Evolutionary conservation across 768 basidiomycete genomes (phyloP).

Genomic region (Lentinula detonsa): DNA sequence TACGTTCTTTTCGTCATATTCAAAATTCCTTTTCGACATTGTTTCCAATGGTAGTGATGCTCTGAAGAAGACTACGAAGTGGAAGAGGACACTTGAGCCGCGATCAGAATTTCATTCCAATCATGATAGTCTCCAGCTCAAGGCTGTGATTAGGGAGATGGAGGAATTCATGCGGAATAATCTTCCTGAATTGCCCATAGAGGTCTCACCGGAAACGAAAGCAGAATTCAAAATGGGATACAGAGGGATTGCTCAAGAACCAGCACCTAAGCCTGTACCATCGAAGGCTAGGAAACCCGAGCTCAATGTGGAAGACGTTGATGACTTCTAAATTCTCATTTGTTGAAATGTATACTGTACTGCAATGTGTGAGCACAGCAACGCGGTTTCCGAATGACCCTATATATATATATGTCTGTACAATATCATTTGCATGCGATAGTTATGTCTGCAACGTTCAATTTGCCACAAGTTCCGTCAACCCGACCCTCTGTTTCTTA

Average conservation of each 20-base stretch:
- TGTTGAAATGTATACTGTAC: too few species aligned
- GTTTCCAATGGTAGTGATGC: not conserved
- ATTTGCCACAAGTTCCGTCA: not conserved
- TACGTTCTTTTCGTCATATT: not conserved
- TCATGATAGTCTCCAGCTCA: not conserved
- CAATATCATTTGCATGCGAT: not conserved
- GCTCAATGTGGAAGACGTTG: constrained; percentile 11
- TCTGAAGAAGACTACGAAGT: not conserved
- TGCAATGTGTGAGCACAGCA: too few species aligned
- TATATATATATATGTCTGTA: not conserved
- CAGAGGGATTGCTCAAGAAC: constrained; percentile 2
- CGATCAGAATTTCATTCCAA: not conserved
- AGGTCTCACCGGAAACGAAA: not conserved
- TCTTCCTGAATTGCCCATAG: not conserved
- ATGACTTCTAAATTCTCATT: not conserved
- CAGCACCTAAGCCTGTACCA: constrained; percentile 9
- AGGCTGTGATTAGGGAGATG: not conserved
- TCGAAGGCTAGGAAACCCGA: not conserved
- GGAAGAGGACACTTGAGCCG: not conserved
- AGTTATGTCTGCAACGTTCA: not conserved
- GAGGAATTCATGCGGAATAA: not conserved
- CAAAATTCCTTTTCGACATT: not conserved
- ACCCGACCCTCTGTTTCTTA: constrained; percentile 1
- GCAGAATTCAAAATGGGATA: constrained; percentile 1
- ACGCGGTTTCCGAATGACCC: not conserved